Base-by-base conservation (phyloP, 2,329 filamentous ascomycete species). In the Alternaria rosae region DNA sequence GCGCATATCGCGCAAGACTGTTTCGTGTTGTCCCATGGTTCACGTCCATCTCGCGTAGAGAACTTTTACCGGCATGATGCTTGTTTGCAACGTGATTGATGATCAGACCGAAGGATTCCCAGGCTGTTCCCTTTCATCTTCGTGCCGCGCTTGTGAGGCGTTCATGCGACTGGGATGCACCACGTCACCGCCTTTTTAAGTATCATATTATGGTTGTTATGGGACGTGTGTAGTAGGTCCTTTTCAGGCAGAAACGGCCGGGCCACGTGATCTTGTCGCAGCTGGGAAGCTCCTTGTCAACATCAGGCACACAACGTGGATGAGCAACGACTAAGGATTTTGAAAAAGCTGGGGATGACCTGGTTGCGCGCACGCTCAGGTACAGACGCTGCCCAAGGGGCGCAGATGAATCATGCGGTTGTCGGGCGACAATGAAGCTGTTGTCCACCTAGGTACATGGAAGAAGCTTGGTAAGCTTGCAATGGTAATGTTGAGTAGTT, bases 41-140 rank as follows among this genome's bases (percentile, higher is more conserved):
- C 26, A 23, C 41, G 30, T 58, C 9, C 15, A 15, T 20, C 42
- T 67, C 61, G 64, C 59, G 54, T 67, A 63, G 25, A 48, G 42
- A 32, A 35, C 5, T 8, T 38, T 42, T 59, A 25, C 66, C 42
- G 44, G 64, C 64, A 68, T 68, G 32, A 68, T 68, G 62, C 69
- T 50, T 57, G 62, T 42, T 52, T 20, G 52, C 38, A 25, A 45
- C 17, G 23, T 55, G 51, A 59, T 44, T 38, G 41, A 50, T 59
- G 66, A 56, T 56, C 53, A 59, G 47, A 61, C 35, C 60, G 61
- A 56, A 54, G 57, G 41, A 26, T 45, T 25, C 23, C 6, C 54
- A 56, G 44, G 43, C 59, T 21, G 20, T 47, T 58, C 42, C 44
- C 57, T 45, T 38, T 61, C 54, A 53, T 61, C 54, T 58, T 42